Evolutionary conservation across 805 yeast species (phyloP).

Genomic region (Suhomyces sp.): DNA sequence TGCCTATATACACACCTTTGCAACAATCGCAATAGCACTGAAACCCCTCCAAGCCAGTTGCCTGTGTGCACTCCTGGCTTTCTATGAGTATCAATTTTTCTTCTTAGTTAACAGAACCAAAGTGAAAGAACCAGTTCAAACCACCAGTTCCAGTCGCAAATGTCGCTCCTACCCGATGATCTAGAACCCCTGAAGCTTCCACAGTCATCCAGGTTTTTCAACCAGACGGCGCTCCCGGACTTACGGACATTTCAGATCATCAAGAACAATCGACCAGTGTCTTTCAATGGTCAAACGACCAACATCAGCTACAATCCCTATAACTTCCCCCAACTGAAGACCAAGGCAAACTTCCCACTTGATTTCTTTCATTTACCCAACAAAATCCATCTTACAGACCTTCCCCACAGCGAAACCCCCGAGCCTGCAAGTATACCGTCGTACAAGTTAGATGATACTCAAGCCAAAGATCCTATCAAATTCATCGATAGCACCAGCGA

Average conservation of each 20-base stretch:
- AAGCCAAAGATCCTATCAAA: constrained; percentile 59
- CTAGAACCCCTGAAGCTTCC: constrained; percentile 20
- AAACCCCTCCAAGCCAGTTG: too few species aligned
- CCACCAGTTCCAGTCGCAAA: too few species aligned
- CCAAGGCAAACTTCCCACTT: constrained; percentile 44
- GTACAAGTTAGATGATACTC: constrained; percentile 51
- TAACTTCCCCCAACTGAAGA: constrained; percentile 44
- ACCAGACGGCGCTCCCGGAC: constrained; percentile 23
- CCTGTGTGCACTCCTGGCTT: too few species aligned
- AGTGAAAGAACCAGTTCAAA: too few species aligned
- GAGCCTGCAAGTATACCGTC: constrained; percentile 47
- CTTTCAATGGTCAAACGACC: constrained; percentile 23
- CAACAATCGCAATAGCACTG: too few species aligned
- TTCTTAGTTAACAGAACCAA: not conserved
- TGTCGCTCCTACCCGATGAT: constrained; percentile 4
- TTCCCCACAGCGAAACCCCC: constrained; percentile 3
- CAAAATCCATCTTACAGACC: constrained; percentile 17
- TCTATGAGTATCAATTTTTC: constrained; percentile 6
- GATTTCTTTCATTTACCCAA: constrained; percentile 40
- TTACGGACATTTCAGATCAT: constrained; percentile 17
- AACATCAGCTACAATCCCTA: constrained; percentile 44
- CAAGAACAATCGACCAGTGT: constrained; percentile 15
- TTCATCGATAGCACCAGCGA: constrained; percentile 55
- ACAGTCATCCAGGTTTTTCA: constrained; percentile 25
- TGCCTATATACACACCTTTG: too few species aligned